Conservation (phyloP, 441 rosid species). For the Brassica hybrid region DNA sequence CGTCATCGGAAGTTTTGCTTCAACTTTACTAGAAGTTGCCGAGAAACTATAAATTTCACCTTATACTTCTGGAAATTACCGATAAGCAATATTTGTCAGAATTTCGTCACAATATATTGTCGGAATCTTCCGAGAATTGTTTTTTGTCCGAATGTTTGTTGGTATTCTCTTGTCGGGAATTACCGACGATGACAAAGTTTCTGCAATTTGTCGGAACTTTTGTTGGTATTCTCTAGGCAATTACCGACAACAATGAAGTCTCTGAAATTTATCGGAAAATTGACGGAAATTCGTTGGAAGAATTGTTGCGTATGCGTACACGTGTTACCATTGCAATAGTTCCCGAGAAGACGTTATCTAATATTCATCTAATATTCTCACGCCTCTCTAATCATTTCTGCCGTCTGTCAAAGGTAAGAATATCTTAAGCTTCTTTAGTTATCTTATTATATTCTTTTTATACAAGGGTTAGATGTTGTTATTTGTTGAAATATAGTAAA, state of each 20-base stretch:
- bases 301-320: background rate
- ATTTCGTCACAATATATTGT: background rate
- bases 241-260: no score
- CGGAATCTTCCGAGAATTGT: background rate
- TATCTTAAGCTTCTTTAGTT: background rate
- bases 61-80: background rate
- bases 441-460: no score
- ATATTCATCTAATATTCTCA: no score
- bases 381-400: background rate
- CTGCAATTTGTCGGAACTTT: background rate
- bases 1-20: background rate
- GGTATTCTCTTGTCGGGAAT: background rate
- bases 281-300: background rate
- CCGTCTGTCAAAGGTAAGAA: background rate
- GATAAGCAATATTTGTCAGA: no score
- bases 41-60: background rate
- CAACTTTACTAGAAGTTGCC: background rate
- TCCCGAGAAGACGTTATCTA: background rate
- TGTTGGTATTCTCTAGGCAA: no score
- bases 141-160: background rate
- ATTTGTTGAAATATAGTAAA: background rate
- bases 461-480: background rate
- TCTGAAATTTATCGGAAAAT: no score
- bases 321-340: background rate
- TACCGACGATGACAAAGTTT: background rate